Evolutionary conservation across 768 basidiomycete genomes (phyloP).

Genomic region (Tubosaeta brunneosetosa): DNA sequence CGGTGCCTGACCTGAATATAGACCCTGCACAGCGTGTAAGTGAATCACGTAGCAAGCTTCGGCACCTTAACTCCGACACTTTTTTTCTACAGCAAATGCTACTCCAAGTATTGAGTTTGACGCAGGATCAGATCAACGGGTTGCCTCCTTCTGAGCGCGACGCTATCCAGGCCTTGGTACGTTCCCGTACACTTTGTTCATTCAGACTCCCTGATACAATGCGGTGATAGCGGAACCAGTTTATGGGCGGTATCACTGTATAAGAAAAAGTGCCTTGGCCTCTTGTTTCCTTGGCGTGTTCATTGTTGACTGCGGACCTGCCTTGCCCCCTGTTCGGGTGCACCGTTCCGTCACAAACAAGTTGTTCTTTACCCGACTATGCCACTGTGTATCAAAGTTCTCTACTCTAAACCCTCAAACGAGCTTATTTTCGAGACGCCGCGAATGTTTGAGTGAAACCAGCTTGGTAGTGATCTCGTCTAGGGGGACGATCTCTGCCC

Average conservation of each 20-base stretch:
- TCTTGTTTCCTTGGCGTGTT: neutral
- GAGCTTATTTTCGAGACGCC: slow-evolving; percentile 52
- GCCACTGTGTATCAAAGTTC: neutral
- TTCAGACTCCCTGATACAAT: neutral
- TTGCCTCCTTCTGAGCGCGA: slow-evolving; percentile 74
- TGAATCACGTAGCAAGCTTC: neutral
- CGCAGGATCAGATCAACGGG: slow-evolving; percentile 76
- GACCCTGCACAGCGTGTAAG: slow-evolving; percentile 50
- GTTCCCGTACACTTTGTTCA: slow-evolving; percentile 6
- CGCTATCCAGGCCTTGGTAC: slow-evolving; percentile 77
- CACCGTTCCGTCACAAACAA: slow-evolving; percentile 1
- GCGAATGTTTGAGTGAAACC: slow-evolving; percentile 59
- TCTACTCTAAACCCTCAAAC: slow-evolving; percentile 21
- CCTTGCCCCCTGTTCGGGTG: neutral
- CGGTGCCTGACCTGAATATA: slow-evolving; percentile 36
- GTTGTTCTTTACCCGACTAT: neutral
- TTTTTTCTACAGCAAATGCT: slow-evolving; percentile 58
- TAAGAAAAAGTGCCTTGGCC: slow-evolving; percentile 6
- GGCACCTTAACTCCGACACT: neutral
- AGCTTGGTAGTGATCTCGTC: slow-evolving; percentile 70
- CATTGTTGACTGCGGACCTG: neutral
- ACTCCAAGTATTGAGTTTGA: slow-evolving; percentile 79
- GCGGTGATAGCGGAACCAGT: slow-evolving; percentile 30
- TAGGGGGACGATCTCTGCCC: slow-evolving; percentile 69
- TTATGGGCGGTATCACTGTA: slow-evolving; percentile 31